A percentile compares a stretch with the other conserved stretches of the same genome.
phyloP scores from a whole-genome alignment of 2,329 filamentous ascomycete species.

The Ophiostoma montium region DNA sequence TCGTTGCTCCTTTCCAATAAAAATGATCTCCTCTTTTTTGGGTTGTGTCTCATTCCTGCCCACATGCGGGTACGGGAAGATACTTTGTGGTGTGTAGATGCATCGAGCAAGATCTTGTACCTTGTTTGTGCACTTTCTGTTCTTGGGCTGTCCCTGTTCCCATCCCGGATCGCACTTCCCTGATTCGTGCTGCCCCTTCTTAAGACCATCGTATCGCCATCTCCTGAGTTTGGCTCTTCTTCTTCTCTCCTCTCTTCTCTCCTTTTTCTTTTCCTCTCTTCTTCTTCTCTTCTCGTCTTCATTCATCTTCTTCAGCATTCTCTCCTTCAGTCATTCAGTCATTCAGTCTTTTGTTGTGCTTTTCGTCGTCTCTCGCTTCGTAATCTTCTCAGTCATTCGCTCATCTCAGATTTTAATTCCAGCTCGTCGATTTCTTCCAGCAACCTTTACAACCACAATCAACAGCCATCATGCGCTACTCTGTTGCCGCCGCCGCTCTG shows the following conservation, averaged over 20 bases:
- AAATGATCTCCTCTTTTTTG: too few species aligned
- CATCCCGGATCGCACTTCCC: background rate
- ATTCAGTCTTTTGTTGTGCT: background rate
- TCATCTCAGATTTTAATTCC: background rate
- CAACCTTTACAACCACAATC: background rate
- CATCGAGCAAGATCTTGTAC: too few species aligned
- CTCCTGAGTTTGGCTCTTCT: background rate
- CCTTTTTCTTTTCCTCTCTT: background rate
- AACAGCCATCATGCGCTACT: slow-evolving; percentile 32
- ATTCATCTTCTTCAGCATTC: slow-evolving; percentile 1
- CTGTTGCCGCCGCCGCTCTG: slow-evolving; percentile 33
- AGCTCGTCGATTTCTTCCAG: background rate
- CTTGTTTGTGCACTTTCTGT: background rate
- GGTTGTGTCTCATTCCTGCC: too few species aligned
- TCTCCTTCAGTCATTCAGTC: too few species aligned
- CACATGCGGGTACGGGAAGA: background rate
- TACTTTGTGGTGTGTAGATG: too few species aligned
- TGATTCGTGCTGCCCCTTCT: background rate
- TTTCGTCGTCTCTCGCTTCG: background rate
- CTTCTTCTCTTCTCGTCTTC: background rate
- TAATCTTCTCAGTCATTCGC: slow-evolving; percentile 2
- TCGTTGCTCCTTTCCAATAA: too few species aligned
- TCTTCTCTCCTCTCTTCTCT: background rate
- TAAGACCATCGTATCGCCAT: background rate
- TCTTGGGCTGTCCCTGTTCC: background rate